phyloP scores from a whole-genome alignment of 2,329 filamentous ascomycete species.

The Thermothelomyces thermophilus region DNA sequence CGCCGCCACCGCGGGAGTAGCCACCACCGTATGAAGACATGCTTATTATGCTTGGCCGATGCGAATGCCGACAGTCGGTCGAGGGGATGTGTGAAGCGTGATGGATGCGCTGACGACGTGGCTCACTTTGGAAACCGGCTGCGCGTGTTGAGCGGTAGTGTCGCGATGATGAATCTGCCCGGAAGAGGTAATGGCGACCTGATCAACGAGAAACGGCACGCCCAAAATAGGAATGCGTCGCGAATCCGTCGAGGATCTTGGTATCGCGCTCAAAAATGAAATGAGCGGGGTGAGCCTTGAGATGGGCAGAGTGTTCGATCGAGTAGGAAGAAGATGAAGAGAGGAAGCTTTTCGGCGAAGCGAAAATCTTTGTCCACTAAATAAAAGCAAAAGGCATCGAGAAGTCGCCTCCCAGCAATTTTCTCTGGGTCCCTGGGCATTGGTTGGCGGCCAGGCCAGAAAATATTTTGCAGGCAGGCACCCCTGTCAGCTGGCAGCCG shows the following conservation, averaged over 20 bases:
- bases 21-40: conserved; percentile 31
- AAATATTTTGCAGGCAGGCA: conserved; percentile 23
- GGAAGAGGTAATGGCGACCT: background rate
- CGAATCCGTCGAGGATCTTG: background rate
- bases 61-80: too few species aligned
- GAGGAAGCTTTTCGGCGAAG: conserved; percentile 18
- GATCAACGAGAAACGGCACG: conserved; percentile 7
- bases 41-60: conserved; percentile 10
- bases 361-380: conserved; percentile 15
- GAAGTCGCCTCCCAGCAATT: conserved; percentile 19
- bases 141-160: background rate
- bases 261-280: conserved; percentile 16
- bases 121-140: conserved; percentile 4
- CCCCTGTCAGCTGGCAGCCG: background rate
- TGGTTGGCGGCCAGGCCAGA: conserved; percentile 15
- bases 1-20: conserved; percentile 36
- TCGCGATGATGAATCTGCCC: background rate
- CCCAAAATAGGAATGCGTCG: conserved; percentile 2
- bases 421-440: conserved; percentile 14
- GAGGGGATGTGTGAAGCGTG: too few species aligned
- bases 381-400: conserved; percentile 6
- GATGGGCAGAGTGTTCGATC: conserved; percentile 16
- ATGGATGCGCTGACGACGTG: background rate
- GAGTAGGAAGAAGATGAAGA: conserved; percentile 14
- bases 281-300: conserved; percentile 23